A percentile compares a stretch with the other conserved stretches of the same genome.
Evolutionary conservation across 176 grass and related monocot species (phyloP).

Genomic region (Carex kokanica): DNA sequence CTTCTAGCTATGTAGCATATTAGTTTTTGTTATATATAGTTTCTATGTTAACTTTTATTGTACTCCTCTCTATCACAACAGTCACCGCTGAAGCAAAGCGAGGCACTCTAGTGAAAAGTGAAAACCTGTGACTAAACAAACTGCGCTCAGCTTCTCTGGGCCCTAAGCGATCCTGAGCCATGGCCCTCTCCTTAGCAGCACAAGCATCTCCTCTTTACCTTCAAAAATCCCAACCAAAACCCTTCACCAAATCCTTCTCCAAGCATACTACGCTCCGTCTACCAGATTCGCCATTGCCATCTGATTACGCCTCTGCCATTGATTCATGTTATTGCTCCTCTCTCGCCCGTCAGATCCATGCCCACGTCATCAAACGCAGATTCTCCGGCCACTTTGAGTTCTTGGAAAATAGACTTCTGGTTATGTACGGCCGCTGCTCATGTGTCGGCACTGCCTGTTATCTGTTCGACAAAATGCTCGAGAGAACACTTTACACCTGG

Average conservation of each 20-base stretch:
- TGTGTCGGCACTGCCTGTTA: neutral
- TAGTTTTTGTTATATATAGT: no score
- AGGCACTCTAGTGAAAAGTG: no score
- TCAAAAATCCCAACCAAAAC: neutral
- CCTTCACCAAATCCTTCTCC: neutral
- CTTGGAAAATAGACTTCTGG: constrained; percentile 21
- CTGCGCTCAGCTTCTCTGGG: no score
- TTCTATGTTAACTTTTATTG: no score
- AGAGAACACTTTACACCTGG: constrained; percentile 9
- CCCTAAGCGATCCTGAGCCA: neutral
- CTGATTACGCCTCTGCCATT: neutral
- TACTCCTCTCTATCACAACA: no score
- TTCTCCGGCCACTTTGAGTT: constrained; percentile 30
- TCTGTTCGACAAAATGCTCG: constrained; percentile 31
- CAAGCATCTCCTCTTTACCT: neutral
- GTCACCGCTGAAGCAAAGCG: no score
- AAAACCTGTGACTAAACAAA: no score
- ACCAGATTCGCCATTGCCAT: neutral
- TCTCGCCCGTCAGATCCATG: constrained; percentile 26
- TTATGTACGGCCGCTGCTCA: constrained; percentile 13
- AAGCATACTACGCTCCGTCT: neutral
- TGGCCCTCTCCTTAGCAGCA: constrained; percentile 2
- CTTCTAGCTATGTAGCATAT: no score
- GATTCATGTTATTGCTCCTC: constrained; percentile 22
- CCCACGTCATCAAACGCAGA: constrained; percentile 14